Evolutionary conservation across 352 stramenopile species (phyloP).

Genomic region (Blastocystis sp.): DNA sequence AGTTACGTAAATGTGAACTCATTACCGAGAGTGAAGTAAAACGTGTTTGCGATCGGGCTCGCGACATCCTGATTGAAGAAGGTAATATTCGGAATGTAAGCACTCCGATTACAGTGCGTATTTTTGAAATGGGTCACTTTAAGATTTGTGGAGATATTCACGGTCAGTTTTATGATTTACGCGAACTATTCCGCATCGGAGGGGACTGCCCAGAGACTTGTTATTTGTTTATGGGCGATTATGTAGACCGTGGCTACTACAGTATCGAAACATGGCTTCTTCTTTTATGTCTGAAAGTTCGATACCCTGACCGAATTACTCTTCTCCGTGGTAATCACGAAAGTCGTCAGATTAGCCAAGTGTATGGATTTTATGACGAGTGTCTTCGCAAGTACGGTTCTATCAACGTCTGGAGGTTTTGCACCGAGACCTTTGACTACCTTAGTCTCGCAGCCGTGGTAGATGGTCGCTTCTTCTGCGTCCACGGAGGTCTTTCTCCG

Average conservation of each 20-base stretch:
- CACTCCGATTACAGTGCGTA: conserved; percentile 90
- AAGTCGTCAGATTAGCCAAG: conserved; percentile 92
- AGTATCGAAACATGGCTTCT: conserved; percentile 97
- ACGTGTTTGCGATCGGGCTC: conserved; percentile 88
- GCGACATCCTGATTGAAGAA: conserved; percentile 98
- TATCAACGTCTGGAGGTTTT: conserved; percentile 98
- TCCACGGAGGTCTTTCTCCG: conserved; percentile 92
- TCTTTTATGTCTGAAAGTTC: conserved; percentile 92
- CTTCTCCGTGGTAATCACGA: conserved; percentile 98
- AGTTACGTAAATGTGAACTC: conserved; percentile 82
- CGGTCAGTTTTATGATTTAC: conserved; percentile 98
- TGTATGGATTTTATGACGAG: conserved; percentile 99
- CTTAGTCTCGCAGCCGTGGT: conserved; percentile 94
- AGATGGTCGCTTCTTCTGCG: conserved; percentile 97
- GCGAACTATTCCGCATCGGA: conserved; percentile 90
- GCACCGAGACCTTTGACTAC: conserved; percentile 99
- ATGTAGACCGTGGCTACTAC: conserved; percentile 98
- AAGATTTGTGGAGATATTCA: conserved; percentile 98
- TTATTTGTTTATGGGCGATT: conserved; percentile 99
- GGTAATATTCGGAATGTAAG: conserved; percentile 97
- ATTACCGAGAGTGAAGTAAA: conserved; percentile 96
- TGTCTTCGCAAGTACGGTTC: conserved; percentile 93
- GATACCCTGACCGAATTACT: conserved; percentile 96
- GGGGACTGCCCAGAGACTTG: conserved; percentile 95
- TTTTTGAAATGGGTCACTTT: not conserved